Percentiles rank a stretch among this genome's conserved stretches.
Evolutionary conservation across 768 basidiomycete species (phyloP).

Genomic region (Plicaturopsis crispa): DNA sequence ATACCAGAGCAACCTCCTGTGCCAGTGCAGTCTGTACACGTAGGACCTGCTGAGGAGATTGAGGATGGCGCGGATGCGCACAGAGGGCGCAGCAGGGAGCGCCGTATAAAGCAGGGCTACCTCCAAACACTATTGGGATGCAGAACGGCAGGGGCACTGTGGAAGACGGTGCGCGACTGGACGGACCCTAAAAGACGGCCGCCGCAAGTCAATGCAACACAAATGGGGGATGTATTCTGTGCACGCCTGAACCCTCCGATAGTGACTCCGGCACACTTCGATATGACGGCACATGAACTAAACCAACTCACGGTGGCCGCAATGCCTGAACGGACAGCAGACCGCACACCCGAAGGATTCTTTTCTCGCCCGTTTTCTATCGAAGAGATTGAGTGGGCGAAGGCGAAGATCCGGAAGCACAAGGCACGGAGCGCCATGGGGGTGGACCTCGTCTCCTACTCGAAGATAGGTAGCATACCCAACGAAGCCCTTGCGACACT

Average conservation of each 20-base stretch:
- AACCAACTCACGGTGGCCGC: background rate
- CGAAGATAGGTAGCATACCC: slow-evolving; percentile 2
- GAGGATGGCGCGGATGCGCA: too few relatives aligned
- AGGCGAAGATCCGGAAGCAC: slow-evolving; percentile 3
- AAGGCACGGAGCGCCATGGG: slow-evolving; percentile 1
- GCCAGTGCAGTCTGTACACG: too few relatives aligned
- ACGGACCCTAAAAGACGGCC: background rate
- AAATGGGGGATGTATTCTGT: slow-evolving; percentile 2
- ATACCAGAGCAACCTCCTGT: too few relatives aligned
- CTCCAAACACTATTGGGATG: background rate
- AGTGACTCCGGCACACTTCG: background rate
- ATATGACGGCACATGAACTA: background rate
- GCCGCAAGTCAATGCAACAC: background rate
- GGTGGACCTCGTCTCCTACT: slow-evolving; percentile 5
- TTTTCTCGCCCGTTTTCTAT: slow-evolving; percentile 5
- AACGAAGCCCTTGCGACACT: slow-evolving; percentile 15
- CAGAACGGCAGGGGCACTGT: background rate
- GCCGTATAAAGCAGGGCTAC: slow-evolving; percentile 1
- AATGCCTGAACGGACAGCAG: too few relatives aligned
- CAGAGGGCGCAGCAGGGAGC: too few relatives aligned
- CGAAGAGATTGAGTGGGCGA: slow-evolving; percentile 3
- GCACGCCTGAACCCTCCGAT: slow-evolving; percentile 3
- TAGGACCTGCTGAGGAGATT: too few relatives aligned
- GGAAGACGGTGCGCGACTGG: slow-evolving; percentile 2
- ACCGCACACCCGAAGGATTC: slow-evolving; percentile 5